These are phyloP conservation scores for Obba rivulosa DNA, from an alignment of 768 basidiomycete genomes.

Conservation along the genomic window DNA sequence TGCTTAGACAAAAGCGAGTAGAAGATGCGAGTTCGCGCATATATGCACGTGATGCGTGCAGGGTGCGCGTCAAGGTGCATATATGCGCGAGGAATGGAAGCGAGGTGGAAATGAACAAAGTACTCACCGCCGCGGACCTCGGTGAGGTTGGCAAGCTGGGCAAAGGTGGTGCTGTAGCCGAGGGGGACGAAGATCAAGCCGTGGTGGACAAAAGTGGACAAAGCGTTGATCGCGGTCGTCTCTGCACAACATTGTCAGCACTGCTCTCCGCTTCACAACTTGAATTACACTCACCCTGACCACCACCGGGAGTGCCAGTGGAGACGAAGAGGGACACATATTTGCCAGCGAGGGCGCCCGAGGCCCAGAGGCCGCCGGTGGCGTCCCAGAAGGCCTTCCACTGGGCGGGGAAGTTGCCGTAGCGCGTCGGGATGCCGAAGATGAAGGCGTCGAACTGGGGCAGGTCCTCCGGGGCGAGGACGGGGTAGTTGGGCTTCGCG, in stretches of 20 bases:
- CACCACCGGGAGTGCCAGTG: conserved; percentile 67
- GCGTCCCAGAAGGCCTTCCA: conserved; percentile 82
- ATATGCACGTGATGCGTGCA: not conserved
- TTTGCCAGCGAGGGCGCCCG: conserved; percentile 65
- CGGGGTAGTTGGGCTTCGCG: conserved; percentile 66
- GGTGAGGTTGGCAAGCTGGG: conserved; percentile 32
- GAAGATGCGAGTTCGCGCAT: not conserved
- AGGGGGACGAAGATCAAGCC: conserved; percentile 50
- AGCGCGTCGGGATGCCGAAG: conserved; percentile 77
- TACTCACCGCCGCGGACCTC: conserved; percentile 44
- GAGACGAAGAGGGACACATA: conserved; percentile 74
- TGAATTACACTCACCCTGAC: conserved; percentile 35
- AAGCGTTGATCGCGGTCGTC: conserved; percentile 28
- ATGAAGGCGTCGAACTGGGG: conserved; percentile 69
- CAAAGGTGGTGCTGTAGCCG: conserved; percentile 40
- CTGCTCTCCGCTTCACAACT: conserved; percentile 36
- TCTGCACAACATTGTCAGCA: conserved; percentile 21
- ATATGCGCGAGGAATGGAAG: not conserved
- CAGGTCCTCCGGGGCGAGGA: conserved; percentile 54
- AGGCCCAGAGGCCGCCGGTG: conserved; percentile 62
- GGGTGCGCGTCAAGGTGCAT: not conserved
- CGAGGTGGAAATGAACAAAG: not conserved
- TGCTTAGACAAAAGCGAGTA: not conserved
- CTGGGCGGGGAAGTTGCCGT: conserved; percentile 76
- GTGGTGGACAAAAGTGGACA: conserved; percentile 51